phyloP scores from a whole-genome alignment of 2,329 filamentous ascomycete genomes.

The Colletotrichum tabaci region DNA sequence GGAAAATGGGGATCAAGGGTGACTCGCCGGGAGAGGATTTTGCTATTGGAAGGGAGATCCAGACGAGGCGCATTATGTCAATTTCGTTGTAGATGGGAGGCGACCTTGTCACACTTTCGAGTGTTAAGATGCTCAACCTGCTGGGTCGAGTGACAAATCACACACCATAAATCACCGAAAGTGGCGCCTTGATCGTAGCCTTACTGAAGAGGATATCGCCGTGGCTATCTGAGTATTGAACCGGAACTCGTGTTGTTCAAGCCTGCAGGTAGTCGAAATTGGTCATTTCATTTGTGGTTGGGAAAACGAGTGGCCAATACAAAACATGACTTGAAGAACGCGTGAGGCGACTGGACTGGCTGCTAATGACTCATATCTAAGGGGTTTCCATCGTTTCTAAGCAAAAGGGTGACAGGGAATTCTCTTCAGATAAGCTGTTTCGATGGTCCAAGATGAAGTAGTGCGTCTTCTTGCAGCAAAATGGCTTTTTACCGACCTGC shows the following conservation, averaged over 20 bases:
- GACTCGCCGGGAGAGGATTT: neutral
- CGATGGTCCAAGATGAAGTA: neutral
- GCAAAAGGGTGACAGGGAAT: neutral
- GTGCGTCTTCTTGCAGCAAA: neutral
- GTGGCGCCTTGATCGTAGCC: neutral
- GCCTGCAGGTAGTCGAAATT: neutral
- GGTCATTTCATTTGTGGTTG: neutral
- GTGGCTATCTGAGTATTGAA: conserved; percentile 4
- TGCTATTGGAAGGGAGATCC: neutral
- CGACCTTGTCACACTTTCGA: neutral
- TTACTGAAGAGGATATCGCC: neutral
- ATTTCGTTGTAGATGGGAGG: neutral
- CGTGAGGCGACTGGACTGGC: neutral
- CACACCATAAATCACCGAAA: neutral
- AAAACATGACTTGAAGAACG: neutral
- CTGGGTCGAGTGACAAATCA: conserved; percentile 1
- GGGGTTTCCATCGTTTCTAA: too few relatives aligned
- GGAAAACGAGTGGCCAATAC: neutral
- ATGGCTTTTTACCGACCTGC: neutral
- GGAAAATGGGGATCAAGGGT: neutral
- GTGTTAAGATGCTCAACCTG: neutral
- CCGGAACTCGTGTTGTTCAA: neutral
- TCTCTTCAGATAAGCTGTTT: neutral
- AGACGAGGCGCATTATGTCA: neutral
- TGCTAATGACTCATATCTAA: neutral